Base-by-base conservation (phyloP, 2,329 filamentous ascomycete species). In the Monilinia polystroma region DNA sequence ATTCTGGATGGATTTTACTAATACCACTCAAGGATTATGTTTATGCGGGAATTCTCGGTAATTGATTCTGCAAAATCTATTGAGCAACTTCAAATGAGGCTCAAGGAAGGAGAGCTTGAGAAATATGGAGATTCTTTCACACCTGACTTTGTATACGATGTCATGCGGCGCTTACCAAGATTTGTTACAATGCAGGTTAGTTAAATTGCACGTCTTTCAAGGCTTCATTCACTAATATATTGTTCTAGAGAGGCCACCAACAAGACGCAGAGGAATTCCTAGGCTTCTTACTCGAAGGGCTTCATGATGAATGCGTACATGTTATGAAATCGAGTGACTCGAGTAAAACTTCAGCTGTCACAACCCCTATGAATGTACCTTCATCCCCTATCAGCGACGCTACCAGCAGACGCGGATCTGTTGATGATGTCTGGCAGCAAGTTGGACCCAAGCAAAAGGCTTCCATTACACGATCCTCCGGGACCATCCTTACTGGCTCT, bases 231-330 rank as follows among this genome's bases (percentile, higher is more conserved):
- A 47, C 18, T 54, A 73, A 78, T 70, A 79, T 66, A 63, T 41
- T 41, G 62, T 62, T 68, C 53, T 70, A 93, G 89, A 90, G 93
- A 68, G 95, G 95, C 20, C 94, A 97, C 73, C 95, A 99, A 77
- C 94, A 99, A 81, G 95, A 99, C 80, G 95, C 95, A 1, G 93
- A 99, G 76, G 95, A 99, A 75, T 99, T 99, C 72, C 82, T 99
- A 32, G 94, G 93, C 0, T 96, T 98, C 77, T 82, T 99, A 45
- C 83, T 99, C 4, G 93, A 97, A 75, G 92, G 92, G 58, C 85
- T 99, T 45, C 93, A 97, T 73, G 93, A 98, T 71, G 95, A 99
- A 78, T 97, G 93, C 76, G 87, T 88, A 20, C 84, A 88, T 67
- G 88, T 94, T 57, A 90, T 96, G 80, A 85, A 69, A 52, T 71